Conservation (phyloP, 2,329 filamentous ascomycete species). For the Karstenula rhodostoma region DNA sequence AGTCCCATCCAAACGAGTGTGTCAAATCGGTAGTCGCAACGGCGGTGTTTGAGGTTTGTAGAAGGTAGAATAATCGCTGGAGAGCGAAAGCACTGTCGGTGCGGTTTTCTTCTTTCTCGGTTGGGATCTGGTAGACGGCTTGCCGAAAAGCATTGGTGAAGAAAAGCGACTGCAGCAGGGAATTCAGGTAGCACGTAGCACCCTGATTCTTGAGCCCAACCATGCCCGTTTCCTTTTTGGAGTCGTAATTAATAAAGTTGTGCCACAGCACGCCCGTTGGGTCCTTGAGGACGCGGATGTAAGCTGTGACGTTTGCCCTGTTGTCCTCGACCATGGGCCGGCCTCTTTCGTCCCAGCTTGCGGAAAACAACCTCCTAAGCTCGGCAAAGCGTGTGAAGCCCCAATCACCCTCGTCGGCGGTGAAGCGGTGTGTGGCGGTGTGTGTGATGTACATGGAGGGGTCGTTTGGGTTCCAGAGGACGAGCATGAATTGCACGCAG, state of each 20-base stretch:
- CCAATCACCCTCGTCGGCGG: constrained; percentile 96
- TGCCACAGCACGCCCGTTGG: constrained; percentile 91
- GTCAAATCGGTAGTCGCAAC: constrained; percentile 94
- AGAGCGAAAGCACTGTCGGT: constrained; percentile 92
- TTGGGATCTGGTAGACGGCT: constrained; percentile 98
- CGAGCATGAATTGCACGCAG: constrained; percentile 93
- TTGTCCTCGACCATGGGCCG: constrained; percentile 82
- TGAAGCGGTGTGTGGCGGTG: constrained; percentile 92
- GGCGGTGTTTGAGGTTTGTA: constrained; percentile 84
- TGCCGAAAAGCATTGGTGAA: constrained; percentile 83
- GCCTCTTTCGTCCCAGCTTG: constrained; percentile 73
- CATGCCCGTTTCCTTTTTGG: constrained; percentile 98
- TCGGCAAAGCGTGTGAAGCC: constrained; percentile 98
- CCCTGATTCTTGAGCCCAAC: constrained; percentile 97
- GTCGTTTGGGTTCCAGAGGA: constrained; percentile 93
- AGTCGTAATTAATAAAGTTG: constrained; percentile 93
- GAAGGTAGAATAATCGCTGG: constrained; percentile 91
- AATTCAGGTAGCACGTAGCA: constrained; percentile 68
- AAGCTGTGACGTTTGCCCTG: constrained; percentile 80
- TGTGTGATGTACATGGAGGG: constrained; percentile 81
- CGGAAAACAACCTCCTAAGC: constrained; percentile 81
- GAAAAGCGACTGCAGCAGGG: constrained; percentile 57
- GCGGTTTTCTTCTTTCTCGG: constrained; percentile 80
- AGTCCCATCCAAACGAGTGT: constrained; percentile 97
- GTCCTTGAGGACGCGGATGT: constrained; percentile 82